phyloP scores from a whole-genome alignment of 257 asterid genomes.

The Primulina huaijiensis region DNA sequence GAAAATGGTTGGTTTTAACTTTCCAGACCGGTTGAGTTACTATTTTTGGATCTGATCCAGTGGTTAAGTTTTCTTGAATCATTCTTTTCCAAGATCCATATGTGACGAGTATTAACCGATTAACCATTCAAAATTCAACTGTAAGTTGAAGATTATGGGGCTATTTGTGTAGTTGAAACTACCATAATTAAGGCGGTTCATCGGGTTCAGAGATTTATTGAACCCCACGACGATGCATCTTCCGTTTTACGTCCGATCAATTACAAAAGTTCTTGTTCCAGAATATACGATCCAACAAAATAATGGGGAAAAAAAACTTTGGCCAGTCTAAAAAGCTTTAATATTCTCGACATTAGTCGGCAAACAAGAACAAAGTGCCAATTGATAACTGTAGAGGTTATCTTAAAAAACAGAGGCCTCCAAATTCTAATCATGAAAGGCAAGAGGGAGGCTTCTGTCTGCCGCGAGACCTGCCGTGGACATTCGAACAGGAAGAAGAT shows the following conservation, averaged over 20 bases:
- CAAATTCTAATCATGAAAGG: background rate
- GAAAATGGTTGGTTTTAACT: background rate
- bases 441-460: constrained; percentile 29
- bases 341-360: background rate
- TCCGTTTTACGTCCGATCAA: background rate
- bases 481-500: constrained; percentile 30
- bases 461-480: constrained; percentile 21
- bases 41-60: background rate
- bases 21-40: background rate
- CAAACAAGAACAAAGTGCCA: background rate
- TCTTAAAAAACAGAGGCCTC: background rate
- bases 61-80: background rate
- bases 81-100: background rate
- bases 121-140: background rate
- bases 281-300: background rate
- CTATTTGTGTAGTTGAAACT: background rate
- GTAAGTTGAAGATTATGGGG: too few relatives aligned
- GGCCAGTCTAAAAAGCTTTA: background rate
- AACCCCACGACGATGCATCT: background rate
- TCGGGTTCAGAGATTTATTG: background rate
- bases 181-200: background rate
- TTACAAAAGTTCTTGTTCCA: background rate
- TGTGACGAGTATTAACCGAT: background rate
- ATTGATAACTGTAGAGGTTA: background rate
- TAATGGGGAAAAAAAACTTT: too few relatives aligned